Base-by-base conservation (phyloP, 352 stramenopile genomes). In the Globisporangium parvum region DNA sequence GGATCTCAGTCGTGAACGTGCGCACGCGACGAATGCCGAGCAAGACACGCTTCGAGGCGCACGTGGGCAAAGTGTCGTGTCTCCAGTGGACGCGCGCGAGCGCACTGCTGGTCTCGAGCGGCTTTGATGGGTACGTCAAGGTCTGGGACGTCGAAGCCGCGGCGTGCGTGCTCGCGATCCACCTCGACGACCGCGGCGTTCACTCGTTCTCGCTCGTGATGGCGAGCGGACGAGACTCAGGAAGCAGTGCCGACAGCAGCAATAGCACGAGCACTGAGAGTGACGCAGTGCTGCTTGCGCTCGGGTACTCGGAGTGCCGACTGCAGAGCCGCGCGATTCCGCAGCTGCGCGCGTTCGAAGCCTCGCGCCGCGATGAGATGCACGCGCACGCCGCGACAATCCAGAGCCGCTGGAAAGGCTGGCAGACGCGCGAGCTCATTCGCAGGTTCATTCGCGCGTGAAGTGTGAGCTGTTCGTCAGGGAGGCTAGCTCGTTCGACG, bases 41-140 rank as follows among this genome's bases (percentile, higher is more conserved):
- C 12, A 67, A 42, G 18, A 69, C 51, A 24, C 74, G 73, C 3
- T 89, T 89, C 47, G 51, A 68, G 42, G 79, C 76, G 4, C 79
- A 89, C 42, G 53, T 75, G 8, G 79, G 79, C 21, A 77, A 71
- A 63, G 51, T 89, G 3, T 73, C 75, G 10, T 57, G 53, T 1
- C 58, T 89, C 17, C 57, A 77, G 51, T 89, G 79, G 79, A 89
- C 79, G 1, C 61, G 37, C 10, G 50, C 11, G 4, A 66, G 68
- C 37, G 65, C 65, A 0, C 60, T 87, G 17, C 57, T 89, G 17
- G 18, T 81, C 47, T 78, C 76, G 14, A 72, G 63, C 28, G 76
- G 79, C 5, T 53, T 63, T 20, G 79, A 89, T 44, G 79, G 79
- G 9, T 89, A 87, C 60, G 59, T 87, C 26, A 85, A 83, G 49